phyloP scores from a whole-genome alignment of 768 basidiomycete genomes.

The Serendipita vermifera region DNA sequence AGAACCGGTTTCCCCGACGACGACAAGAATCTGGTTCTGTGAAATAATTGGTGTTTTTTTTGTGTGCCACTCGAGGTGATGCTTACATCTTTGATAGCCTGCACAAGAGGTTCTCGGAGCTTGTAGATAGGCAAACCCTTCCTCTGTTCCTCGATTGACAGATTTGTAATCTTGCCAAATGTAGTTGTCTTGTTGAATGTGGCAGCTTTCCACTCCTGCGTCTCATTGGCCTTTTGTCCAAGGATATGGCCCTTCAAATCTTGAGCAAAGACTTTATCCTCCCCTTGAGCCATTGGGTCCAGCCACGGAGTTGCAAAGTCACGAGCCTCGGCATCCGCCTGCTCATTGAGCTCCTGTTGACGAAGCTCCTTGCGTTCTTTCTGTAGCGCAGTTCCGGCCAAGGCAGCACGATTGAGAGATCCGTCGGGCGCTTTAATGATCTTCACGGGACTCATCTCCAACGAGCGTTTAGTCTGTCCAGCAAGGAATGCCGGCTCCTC shows the following conservation, averaged over 20 bases:
- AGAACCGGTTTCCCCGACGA: constrained; percentile 96
- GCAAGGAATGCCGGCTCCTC: constrained; percentile 93
- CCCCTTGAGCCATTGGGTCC: constrained; percentile 88
- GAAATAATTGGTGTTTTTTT: too few species aligned
- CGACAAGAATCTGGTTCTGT: constrained; percentile 93
- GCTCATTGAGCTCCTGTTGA: constrained; percentile 88
- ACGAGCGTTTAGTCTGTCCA: constrained; percentile 89
- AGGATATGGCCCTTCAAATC: constrained; percentile 72
- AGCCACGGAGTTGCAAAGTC: constrained; percentile 96
- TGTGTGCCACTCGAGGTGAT: neutral
- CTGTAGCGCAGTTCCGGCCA: constrained; percentile 84
- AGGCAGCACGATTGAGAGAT: constrained; percentile 86
- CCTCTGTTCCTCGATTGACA: constrained; percentile 90
- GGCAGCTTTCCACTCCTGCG: constrained; percentile 82
- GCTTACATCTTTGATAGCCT: constrained; percentile 80
- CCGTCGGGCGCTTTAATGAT: constrained; percentile 98
- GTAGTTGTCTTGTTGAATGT: constrained; percentile 93
- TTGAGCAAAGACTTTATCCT: constrained; percentile 83
- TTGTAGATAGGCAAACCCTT: constrained; percentile 89
- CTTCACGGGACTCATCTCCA: constrained; percentile 94
- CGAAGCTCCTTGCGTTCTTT: constrained; percentile 91
- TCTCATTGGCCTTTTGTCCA: constrained; percentile 70
- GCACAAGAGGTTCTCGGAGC: constrained; percentile 74
- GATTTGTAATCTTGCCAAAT: constrained; percentile 79
- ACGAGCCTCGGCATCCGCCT: constrained; percentile 84